phyloP scores from a whole-genome alignment of 129 eudicot genomes.

The Lactuca sativa region DNA sequence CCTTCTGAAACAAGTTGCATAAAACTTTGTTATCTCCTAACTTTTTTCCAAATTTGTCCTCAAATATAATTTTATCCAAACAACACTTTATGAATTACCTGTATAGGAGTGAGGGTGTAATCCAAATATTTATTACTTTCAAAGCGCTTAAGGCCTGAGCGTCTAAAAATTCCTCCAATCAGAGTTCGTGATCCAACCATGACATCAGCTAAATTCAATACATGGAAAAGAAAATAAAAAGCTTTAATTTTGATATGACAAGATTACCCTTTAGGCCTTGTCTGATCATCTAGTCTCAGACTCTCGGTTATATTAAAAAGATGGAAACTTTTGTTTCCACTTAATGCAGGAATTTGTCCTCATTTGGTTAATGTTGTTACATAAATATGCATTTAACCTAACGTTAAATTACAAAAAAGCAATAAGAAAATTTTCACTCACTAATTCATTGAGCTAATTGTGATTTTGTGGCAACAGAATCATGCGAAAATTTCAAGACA shows the following conservation, averaged over 20 bases:
- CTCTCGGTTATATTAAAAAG: no score
- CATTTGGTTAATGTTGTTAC: no score
- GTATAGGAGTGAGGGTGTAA: slow-evolving; percentile 39
- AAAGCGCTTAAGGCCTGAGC: slow-evolving; percentile 50
- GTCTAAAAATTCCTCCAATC: slow-evolving; percentile 67
- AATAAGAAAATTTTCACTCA: slow-evolving; percentile 38
- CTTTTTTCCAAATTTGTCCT: no score
- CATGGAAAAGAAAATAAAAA: neutral
- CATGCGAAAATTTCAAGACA: slow-evolving; percentile 42
- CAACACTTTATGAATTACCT: slow-evolving; percentile 31
- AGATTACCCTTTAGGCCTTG: no score
- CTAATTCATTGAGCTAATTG: slow-evolving; percentile 63
- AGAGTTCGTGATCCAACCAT: slow-evolving; percentile 85
- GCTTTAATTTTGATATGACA: neutral
- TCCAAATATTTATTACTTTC: slow-evolving; percentile 40
- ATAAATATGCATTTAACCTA: neutral
- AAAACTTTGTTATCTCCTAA: neutral
- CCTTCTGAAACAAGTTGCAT: slow-evolving; percentile 37
- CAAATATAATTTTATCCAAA: no score
- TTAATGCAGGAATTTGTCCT: no score
- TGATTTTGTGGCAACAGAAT: slow-evolving; percentile 24
- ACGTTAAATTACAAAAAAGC: neutral
- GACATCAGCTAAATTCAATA: slow-evolving; percentile 57
- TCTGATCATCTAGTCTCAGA: no score
- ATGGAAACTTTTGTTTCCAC: no score